A percentile compares a stretch with the other conserved stretches of the same genome.
These are phyloP conservation scores for Apiospora rasikravindrae DNA, from an alignment of 2,329 filamentous ascomycete species.

Conservation along the genomic window DNA sequence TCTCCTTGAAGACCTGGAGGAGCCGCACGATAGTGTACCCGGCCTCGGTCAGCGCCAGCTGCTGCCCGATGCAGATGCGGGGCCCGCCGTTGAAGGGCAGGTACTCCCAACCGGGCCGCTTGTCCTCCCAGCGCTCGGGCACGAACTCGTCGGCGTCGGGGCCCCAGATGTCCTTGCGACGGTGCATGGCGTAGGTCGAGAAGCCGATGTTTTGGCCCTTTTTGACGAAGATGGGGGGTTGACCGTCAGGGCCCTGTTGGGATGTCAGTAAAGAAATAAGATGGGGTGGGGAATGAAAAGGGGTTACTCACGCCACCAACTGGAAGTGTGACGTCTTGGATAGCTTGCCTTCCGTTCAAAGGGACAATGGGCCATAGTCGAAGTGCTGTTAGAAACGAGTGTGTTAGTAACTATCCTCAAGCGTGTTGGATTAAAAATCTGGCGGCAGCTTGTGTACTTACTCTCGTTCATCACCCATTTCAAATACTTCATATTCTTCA, in stretches of 20 bases:
- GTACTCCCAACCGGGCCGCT: conserved; percentile 54
- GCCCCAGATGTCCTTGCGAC: conserved; percentile 30
- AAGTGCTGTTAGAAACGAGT: conserved; percentile 32
- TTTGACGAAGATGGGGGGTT: conserved; percentile 24
- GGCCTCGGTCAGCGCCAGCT: conserved; percentile 63
- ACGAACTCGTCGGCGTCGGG: conserved; percentile 29
- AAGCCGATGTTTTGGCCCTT: conserved; percentile 27
- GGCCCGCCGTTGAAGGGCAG: conserved; percentile 62
- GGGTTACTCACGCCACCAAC: conserved; percentile 35
- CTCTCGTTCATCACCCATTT: conserved; percentile 60
- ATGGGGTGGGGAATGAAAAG: not conserved
- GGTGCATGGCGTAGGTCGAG: conserved; percentile 24
- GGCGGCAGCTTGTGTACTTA: not conserved
- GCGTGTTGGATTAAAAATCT: too few species aligned
- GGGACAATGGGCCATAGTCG: conserved; percentile 53
- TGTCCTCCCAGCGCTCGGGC: conserved; percentile 35
- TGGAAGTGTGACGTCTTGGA: conserved; percentile 46
- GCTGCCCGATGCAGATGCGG: conserved; percentile 60
- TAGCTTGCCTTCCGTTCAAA: conserved; percentile 47
- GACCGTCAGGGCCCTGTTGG: conserved; percentile 24
- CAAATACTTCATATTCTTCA: conserved; percentile 64
- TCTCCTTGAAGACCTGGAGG: conserved; percentile 15
- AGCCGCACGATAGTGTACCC: conserved; percentile 42
- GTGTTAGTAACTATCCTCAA: too few species aligned
- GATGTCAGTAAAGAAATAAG: not conserved